These are phyloP conservation scores for Jamesozyma rosinii DNA, from an alignment of 805 yeast genomes.

Conservation along the genomic window DNA sequence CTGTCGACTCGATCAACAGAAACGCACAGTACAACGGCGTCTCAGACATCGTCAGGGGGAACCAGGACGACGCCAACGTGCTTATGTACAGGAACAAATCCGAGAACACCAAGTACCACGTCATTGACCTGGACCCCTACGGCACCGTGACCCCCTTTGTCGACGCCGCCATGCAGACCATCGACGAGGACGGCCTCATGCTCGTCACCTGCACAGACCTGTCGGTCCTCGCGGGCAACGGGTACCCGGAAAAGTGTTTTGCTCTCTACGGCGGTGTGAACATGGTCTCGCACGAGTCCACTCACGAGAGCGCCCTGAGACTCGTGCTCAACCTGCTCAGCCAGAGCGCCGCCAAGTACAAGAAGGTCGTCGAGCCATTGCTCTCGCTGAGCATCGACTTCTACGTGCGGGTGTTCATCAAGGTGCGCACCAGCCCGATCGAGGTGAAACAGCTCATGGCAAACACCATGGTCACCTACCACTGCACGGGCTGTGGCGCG, in stretches of 20 bases:
- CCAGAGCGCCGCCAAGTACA: slow-evolving; percentile 81
- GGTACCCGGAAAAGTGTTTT: slow-evolving; percentile 94
- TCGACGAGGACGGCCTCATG: slow-evolving; percentile 77
- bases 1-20: slow-evolving; percentile 69
- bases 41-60: slow-evolving; percentile 47
- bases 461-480: slow-evolving; percentile 66
- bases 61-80: slow-evolving; percentile 85
- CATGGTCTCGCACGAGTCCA: slow-evolving; percentile 64
- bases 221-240: slow-evolving; percentile 90
- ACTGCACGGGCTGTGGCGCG: slow-evolving; percentile 83
- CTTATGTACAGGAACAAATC: slow-evolving; percentile 50
- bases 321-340: slow-evolving; percentile 70
- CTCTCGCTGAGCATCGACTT: slow-evolving; percentile 83
- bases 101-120: slow-evolving; percentile 52
- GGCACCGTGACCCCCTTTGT: slow-evolving; percentile 96
- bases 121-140: slow-evolving; percentile 91
- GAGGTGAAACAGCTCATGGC: slow-evolving; percentile 73
- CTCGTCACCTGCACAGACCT: slow-evolving; percentile 94
- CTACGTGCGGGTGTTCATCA: slow-evolving; percentile 77
- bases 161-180: slow-evolving; percentile 79
- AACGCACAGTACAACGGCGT: slow-evolving; percentile 64
- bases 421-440: slow-evolving; percentile 68
- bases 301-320: slow-evolving; percentile 89
- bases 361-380: slow-evolving; percentile 78
- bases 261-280: slow-evolving; percentile 91